Evolutionary conservation across 495 filamentous ascomycete species (phyloP).

Genomic region (Penicillium diatomitis): DNA sequence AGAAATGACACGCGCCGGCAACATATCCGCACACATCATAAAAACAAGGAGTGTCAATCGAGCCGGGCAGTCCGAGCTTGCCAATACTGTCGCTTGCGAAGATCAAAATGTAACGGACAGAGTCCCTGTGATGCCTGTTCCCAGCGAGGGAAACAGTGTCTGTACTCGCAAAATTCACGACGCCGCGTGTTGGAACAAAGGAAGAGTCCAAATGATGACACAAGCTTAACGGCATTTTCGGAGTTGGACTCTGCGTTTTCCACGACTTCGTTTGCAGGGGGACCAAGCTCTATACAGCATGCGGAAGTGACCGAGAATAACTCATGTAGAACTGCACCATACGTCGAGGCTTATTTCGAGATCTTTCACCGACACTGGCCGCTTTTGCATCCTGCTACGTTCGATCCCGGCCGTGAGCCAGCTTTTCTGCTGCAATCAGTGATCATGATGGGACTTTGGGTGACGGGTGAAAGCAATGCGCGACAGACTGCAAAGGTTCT

Average conservation of each 20-base stretch:
- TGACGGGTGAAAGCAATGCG: background rate
- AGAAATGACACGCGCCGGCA: background rate
- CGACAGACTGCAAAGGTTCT: background rate
- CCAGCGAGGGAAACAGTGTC: background rate
- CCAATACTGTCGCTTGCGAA: constrained; percentile 1
- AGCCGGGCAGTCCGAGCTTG: constrained; percentile 2
- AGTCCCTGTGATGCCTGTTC: constrained; percentile 1
- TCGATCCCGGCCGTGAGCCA: constrained; percentile 10
- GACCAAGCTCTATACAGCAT: background rate
- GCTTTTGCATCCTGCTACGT: constrained; percentile 7
- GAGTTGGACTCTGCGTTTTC: too few species aligned
- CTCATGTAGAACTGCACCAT: background rate
- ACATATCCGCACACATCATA: background rate
- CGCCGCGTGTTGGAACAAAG: background rate
- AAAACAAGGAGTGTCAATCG: background rate
- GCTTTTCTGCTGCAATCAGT: constrained; percentile 3
- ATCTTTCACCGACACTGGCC: constrained; percentile 11
- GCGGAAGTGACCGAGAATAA: background rate
- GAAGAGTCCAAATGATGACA: background rate
- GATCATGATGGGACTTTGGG: constrained; percentile 3
- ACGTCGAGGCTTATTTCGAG: constrained; percentile 8
- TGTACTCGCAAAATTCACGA: background rate
- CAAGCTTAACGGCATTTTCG: too few species aligned
- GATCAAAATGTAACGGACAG: constrained; percentile 6
- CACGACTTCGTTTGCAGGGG: background rate